A percentile compares a stretch with the other conserved stretches of the same genome.
phyloP scores from a whole-genome alignment of 2,329 filamentous ascomycete genomes.

The Xylariaceae sp. region DNA sequence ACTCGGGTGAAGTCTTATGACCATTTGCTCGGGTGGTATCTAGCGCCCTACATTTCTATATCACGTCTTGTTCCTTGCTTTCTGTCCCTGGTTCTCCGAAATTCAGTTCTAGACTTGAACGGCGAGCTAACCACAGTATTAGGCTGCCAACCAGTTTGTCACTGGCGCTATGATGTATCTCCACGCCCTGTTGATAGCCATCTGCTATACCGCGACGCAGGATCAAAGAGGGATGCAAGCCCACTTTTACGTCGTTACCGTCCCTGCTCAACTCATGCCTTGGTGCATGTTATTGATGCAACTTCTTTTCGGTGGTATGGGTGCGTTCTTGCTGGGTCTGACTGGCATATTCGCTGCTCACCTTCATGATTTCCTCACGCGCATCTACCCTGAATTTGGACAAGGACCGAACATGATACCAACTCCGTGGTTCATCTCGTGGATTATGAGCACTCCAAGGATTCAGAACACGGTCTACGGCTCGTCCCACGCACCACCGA shows the following conservation, averaged over 20 bases:
- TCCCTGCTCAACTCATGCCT: conserved; percentile 79
- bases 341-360: conserved; percentile 87
- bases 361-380: conserved; percentile 83
- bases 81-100: conserved; percentile 13
- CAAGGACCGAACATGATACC: conserved; percentile 74
- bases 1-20: conserved; percentile 56
- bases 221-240: conserved; percentile 77
- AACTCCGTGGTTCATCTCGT: conserved; percentile 70
- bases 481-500: conserved; percentile 51
- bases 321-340: conserved; percentile 59
- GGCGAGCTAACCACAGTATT: conserved; percentile 23
- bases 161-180: conserved; percentile 53
- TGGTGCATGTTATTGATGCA: conserved; percentile 75
- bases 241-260: conserved; percentile 77
- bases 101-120: not conserved
- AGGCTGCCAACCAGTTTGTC: conserved; percentile 53
- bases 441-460: conserved; percentile 57
- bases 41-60: conserved; percentile 56
- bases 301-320: conserved; percentile 63
- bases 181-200: conserved; percentile 70
- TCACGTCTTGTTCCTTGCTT: conserved; percentile 15
- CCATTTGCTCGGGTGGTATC: conserved; percentile 58
- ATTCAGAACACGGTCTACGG: conserved; percentile 57
- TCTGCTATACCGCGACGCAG: conserved; percentile 81
- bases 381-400: conserved; percentile 85